These are phyloP conservation scores for Ustilago nuda DNA, from an alignment of 1,284 basidiomycete genomes.

Conservation along the genomic window DNA sequence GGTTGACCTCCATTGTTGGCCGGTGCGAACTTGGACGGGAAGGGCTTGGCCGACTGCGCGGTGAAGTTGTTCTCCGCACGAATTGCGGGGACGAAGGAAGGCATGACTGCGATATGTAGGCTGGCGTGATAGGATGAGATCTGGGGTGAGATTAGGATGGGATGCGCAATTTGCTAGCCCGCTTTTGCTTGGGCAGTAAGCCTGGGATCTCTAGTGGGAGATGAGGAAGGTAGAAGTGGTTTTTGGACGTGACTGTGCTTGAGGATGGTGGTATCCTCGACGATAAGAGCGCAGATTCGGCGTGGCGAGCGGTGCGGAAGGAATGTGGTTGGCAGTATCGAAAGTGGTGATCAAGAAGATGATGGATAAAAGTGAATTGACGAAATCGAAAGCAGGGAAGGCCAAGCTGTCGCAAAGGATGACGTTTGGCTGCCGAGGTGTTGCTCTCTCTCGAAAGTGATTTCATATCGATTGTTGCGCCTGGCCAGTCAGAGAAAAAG, in stretches of 20 bases:
- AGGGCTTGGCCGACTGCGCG: conserved; percentile 19
- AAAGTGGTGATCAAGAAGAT: not conserved
- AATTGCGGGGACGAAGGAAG: conserved; percentile 40
- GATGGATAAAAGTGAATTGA: not conserved
- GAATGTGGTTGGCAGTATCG: not conserved
- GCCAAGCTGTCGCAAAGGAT: not conserved
- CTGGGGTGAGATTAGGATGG: not conserved
- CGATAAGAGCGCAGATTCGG: not conserved
- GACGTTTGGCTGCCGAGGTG: conserved; percentile 7
- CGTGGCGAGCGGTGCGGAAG: not conserved
- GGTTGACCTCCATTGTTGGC: conserved; percentile 38
- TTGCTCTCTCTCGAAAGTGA: conserved; percentile 5
- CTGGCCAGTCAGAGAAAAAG: conserved; percentile 9
- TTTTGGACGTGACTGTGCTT: not conserved
- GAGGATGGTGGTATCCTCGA: not conserved
- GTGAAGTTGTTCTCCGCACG: conserved; percentile 38
- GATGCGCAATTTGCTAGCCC: not conserved
- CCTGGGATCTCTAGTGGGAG: conserved; percentile 2
- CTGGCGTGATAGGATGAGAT: not conserved
- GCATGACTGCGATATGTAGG: conserved; percentile 16
- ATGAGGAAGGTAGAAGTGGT: not conserved
- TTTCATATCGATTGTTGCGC: conserved; percentile 35
- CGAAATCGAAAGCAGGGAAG: not conserved
- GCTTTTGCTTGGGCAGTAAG: not conserved
- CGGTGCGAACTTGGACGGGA: conserved; percentile 31